These are phyloP conservation scores for Fimicolochytrium jonesii DNA, from an alignment of 192 early-diverging fungal genomes.

Conservation along the genomic window DNA sequence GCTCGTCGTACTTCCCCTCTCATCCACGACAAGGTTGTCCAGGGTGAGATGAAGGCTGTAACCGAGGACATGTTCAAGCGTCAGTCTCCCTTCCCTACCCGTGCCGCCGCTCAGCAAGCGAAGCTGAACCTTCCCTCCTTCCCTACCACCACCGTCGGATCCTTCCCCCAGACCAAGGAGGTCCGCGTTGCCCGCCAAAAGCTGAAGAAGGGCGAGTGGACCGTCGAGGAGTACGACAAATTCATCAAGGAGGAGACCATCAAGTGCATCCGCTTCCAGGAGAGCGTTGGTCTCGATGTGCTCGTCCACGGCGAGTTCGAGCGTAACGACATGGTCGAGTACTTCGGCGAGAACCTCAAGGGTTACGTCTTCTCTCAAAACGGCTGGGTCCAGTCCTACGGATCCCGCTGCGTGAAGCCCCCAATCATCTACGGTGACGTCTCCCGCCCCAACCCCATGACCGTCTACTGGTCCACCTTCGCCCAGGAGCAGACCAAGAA, in stretches of 20 bases:
- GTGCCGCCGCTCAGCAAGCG: conserved; percentile 66
- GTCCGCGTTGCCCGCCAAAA: conserved; percentile 88
- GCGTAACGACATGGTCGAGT: conserved; percentile 82
- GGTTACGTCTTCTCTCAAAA: conserved; percentile 94
- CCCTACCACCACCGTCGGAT: conserved; percentile 97
- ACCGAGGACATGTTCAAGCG: conserved; percentile 70
- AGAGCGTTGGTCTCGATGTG: conserved; percentile 85
- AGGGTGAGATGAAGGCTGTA: conserved; percentile 53
- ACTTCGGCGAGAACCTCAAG: conserved; percentile 91
- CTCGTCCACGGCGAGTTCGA: conserved; percentile 98
- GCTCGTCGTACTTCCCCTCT: conserved; percentile 71
- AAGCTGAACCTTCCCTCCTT: conserved; percentile 82
- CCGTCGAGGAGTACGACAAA: conserved; percentile 64
- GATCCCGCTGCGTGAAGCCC: conserved; percentile 94
- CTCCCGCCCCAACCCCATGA: conserved; percentile 86
- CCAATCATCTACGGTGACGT: conserved; percentile 98
- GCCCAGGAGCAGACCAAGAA: conserved; percentile 84
- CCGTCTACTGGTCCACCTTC: conserved; percentile 76
- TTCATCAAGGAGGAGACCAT: conserved; percentile 86
- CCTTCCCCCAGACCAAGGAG: conserved; percentile 97
- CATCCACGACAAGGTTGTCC: conserved; percentile 78
- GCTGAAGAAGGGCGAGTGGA: conserved; percentile 78
- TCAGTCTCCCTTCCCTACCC: conserved; percentile 65
- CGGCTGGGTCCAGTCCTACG: conserved; percentile 97
- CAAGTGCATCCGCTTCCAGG: conserved; percentile 82